Percentiles rank a stretch among this genome's conserved stretches.
These are phyloP conservation scores for Phytophthora pinifolia DNA, from an alignment of 352 stramenopile genomes.

Conservation along the genomic window DNA sequence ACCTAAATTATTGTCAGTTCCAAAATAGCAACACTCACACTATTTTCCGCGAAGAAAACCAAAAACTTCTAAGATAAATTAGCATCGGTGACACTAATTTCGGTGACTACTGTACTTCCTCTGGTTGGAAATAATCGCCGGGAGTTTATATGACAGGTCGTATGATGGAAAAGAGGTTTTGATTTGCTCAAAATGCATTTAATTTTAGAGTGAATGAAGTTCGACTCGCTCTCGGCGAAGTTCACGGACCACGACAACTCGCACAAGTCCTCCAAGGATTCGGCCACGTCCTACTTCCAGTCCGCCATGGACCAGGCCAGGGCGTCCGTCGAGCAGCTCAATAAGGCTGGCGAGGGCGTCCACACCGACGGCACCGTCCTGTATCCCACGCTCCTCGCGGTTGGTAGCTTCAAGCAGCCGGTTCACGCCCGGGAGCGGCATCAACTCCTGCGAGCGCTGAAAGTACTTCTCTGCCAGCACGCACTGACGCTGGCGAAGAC, in stretches of 20 bases:
- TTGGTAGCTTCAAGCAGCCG: slow-evolving; percentile 37
- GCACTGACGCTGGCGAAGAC: slow-evolving; percentile 43
- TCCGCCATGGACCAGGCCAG: slow-evolving; percentile 33
- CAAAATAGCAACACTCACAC: too few species aligned
- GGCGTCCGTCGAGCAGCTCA: slow-evolving; percentile 24
- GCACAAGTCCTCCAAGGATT: slow-evolving; percentile 37
- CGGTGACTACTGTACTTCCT: too few species aligned
- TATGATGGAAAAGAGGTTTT: too few species aligned
- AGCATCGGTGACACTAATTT: too few species aligned
- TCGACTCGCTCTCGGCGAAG: slow-evolving; percentile 42
- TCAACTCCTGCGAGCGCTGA: slow-evolving; percentile 51
- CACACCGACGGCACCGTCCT: slow-evolving; percentile 9
- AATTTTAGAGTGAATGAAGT: too few species aligned
- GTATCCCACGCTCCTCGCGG: too few species aligned
- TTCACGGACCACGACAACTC: slow-evolving; percentile 43
- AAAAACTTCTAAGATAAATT: too few species aligned
- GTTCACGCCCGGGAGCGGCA: slow-evolving; percentile 54
- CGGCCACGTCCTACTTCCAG: slow-evolving; percentile 39
- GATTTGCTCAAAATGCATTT: too few species aligned
- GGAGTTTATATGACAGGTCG: too few species aligned
- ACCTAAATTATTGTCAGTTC: too few species aligned
- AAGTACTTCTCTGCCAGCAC: slow-evolving; percentile 61
- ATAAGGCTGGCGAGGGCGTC: slow-evolving; percentile 22
- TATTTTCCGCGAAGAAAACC: too few species aligned
- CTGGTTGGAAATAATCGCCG: too few species aligned